Evolutionary conservation across 2,329 filamentous ascomycete species (phyloP).

Genomic region (Fusarium sp.): DNA sequence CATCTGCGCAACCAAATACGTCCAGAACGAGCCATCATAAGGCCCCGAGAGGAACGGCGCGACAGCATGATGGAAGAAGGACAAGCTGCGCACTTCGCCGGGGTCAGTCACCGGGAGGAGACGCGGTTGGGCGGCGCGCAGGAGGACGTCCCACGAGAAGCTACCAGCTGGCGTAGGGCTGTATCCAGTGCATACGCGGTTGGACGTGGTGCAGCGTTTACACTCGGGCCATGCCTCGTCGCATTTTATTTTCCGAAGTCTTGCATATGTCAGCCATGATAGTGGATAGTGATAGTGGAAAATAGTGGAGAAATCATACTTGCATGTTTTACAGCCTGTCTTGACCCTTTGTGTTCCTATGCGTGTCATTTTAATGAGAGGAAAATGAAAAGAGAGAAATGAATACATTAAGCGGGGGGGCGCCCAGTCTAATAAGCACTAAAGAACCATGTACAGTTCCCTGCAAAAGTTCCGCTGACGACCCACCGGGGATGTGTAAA

Average conservation of each 20-base stretch:
- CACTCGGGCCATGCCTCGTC: constrained; percentile 67
- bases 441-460: too few species aligned
- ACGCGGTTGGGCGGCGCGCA: constrained; percentile 41
- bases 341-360: constrained; percentile 54
- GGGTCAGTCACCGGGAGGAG: constrained; percentile 43
- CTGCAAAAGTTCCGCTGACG: too few species aligned
- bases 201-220: constrained; percentile 64
- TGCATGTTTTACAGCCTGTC: constrained; percentile 67
- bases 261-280: constrained; percentile 37
- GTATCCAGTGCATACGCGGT: constrained; percentile 69
- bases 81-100: constrained; percentile 51
- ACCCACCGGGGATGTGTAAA: too few species aligned
- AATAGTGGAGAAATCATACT: constrained; percentile 55
- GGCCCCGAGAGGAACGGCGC: constrained; percentile 55
- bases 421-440: too few species aligned
- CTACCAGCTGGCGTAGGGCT: constrained; percentile 50
- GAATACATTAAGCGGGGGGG: too few species aligned
- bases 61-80: constrained; percentile 56
- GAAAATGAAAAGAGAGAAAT: background rate
- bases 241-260: constrained; percentile 69
- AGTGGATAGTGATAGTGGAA: background rate
- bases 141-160: constrained; percentile 55
- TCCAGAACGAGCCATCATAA: constrained; percentile 58
- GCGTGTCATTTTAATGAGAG: constrained; percentile 41
- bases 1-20: constrained; percentile 56